phyloP scores from a whole-genome alignment of 140 eudicot genomes.

The Bidens hawaiensis region DNA sequence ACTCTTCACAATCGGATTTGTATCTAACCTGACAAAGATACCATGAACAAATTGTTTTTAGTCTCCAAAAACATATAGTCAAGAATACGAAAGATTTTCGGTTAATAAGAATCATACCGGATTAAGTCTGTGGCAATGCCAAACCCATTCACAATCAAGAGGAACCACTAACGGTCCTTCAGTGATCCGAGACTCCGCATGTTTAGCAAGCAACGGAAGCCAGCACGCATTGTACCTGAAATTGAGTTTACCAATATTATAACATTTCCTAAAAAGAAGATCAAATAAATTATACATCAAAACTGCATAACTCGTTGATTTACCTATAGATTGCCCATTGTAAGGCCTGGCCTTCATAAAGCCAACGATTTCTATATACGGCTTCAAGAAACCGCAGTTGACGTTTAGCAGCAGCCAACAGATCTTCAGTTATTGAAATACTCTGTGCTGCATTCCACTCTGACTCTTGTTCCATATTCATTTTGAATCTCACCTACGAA shows the following conservation, averaged over 20 bases:
- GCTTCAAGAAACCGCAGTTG: conserved; percentile 72
- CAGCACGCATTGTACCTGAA: conserved; percentile 82
- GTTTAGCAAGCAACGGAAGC: conserved; percentile 90
- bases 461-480: conserved; percentile 65
- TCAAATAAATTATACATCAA: background rate
- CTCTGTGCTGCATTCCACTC: conserved; percentile 89
- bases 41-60: conserved; percentile 4
- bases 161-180: conserved; percentile 92
- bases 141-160: conserved; percentile 97
- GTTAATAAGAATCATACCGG: conserved; percentile 63
- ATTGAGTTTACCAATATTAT: background rate
- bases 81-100: background rate
- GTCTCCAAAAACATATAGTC: background rate
- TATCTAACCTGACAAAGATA: conserved; percentile 60
- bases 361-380: conserved; percentile 80
- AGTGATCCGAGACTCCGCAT: conserved; percentile 45
- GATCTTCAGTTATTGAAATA: conserved; percentile 57
- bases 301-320: background rate
- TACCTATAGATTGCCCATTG: conserved; percentile 78
- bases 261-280: background rate
- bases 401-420: conserved; percentile 60
- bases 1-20: conserved; percentile 76
- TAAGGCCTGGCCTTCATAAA: conserved; percentile 61
- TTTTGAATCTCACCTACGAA: conserved; percentile 19
- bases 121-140: conserved; percentile 99